phyloP scores from a whole-genome alignment of 352 stramenopile genomes.

The Phytophthora pistaciae region DNA sequence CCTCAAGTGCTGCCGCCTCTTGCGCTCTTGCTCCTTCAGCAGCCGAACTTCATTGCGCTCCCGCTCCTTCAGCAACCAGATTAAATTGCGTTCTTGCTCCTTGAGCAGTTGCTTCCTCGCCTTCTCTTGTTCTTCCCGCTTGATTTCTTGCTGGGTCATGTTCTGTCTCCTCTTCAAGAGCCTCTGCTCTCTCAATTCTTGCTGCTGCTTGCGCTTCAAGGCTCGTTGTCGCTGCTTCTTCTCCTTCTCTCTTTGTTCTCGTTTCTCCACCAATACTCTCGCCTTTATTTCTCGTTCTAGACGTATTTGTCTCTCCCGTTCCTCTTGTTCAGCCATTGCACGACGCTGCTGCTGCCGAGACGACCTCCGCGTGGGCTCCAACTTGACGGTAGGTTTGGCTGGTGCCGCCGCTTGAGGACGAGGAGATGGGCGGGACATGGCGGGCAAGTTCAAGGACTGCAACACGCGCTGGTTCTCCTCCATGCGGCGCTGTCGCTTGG shows the following conservation, averaged over 20 bases:
- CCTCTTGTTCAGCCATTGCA: conserved; percentile 8
- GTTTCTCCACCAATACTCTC: background rate
- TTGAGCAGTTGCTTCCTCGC: background rate
- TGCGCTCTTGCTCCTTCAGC: conserved; percentile 9
- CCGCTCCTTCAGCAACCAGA: background rate
- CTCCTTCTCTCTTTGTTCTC: background rate
- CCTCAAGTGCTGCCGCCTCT: conserved; percentile 2
- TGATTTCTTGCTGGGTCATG: background rate
- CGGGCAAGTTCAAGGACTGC: conserved; percentile 19
- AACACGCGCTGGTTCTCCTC: conserved; percentile 32
- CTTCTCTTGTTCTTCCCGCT: background rate
- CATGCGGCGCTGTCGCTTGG: conserved; percentile 27
- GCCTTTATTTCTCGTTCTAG: background rate
- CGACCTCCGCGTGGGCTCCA: conserved; percentile 45
- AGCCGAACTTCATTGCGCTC: background rate
- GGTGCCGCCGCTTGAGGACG: background rate
- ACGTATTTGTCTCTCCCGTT: background rate
- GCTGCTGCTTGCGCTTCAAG: conserved; percentile 13
- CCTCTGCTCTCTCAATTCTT: conserved; percentile 4
- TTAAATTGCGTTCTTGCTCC: background rate
- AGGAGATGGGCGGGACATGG: conserved; percentile 1
- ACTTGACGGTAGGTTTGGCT: conserved; percentile 11
- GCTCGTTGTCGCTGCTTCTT: background rate
- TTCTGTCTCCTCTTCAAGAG: background rate
- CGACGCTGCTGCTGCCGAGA: conserved; percentile 27